Percentiles rank a stretch among this genome's conserved stretches.
These are phyloP conservation scores for Penicillium malachiteum DNA, from an alignment of 495 filamentous ascomycete species.

Conservation along the genomic window DNA sequence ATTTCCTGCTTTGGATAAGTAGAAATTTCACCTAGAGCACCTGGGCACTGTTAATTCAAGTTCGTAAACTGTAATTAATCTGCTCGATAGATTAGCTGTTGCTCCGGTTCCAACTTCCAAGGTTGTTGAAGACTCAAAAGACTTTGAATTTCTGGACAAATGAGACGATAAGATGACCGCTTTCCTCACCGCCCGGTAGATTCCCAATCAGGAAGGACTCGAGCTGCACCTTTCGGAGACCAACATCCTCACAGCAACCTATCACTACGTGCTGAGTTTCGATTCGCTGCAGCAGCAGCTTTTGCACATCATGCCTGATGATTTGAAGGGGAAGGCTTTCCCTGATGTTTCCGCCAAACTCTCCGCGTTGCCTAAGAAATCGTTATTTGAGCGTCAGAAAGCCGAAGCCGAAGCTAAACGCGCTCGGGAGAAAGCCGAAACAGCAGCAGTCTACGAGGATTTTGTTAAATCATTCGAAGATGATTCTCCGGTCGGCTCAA, in stretches of 20 bases:
- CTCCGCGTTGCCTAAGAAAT: conserved; percentile 77
- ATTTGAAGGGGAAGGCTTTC: conserved; percentile 59
- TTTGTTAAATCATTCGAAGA: conserved; percentile 89
- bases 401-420: conserved; percentile 92
- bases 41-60: too few relatives aligned
- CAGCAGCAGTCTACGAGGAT: conserved; percentile 83
- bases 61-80: too few relatives aligned
- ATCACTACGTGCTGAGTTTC: not conserved
- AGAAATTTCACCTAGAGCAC: too few relatives aligned
- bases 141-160: not conserved
- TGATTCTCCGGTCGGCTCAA: conserved; percentile 48
- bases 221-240: not conserved
- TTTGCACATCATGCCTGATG: conserved; percentile 38
- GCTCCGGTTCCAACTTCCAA: too few relatives aligned
- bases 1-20: too few relatives aligned
- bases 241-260: not conserved
- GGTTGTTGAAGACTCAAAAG: not conserved
- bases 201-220: conserved; percentile 1
- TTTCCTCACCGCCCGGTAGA: not conserved
- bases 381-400: conserved; percentile 88
- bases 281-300: conserved; percentile 27
- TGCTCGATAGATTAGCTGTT: too few relatives aligned
- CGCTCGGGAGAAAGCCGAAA: conserved; percentile 81
- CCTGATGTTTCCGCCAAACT: conserved; percentile 84
- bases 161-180: not conserved